phyloP scores from a whole-genome alignment of 148 eudicot species.

The Cornus suecica region DNA sequence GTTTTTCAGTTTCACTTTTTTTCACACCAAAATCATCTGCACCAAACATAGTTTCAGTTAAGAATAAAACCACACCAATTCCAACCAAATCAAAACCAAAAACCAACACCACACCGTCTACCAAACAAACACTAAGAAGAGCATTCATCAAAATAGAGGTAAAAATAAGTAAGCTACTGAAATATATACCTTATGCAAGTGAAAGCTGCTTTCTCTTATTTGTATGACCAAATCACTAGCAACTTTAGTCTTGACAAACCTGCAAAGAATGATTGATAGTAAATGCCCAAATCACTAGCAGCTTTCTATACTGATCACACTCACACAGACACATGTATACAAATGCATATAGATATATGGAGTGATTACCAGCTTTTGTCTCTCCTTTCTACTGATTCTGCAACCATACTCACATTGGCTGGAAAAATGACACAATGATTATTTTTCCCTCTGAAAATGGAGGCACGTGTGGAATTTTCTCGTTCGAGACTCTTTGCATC shows the following conservation, averaged over 20 bases:
- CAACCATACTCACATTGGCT: constrained; percentile 26
- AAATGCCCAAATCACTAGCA: background rate
- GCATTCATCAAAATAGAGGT: background rate
- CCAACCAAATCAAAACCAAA: no score
- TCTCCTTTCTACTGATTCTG: constrained; percentile 44
- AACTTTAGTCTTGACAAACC: constrained; percentile 40
- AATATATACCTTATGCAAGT: constrained; percentile 48
- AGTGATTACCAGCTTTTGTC: constrained; percentile 26
- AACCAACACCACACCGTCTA: no score
- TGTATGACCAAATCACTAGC: constrained; percentile 36
- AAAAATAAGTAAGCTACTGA: background rate
- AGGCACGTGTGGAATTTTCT: constrained; percentile 14
- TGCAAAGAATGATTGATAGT: constrained; percentile 10
- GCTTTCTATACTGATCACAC: background rate
- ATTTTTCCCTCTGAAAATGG: constrained; percentile 12
- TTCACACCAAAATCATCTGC: no score
- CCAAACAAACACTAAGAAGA: no score
- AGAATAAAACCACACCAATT: no score
- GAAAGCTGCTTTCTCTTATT: constrained; percentile 32
- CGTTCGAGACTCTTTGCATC: constrained; percentile 19
- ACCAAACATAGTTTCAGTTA: no score
- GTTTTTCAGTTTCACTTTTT: no score
- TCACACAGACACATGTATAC: background rate
- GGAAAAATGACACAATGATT: constrained; percentile 36
- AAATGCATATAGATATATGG: background rate